Base-by-base conservation (phyloP, 441 rosid genomes). In the Aleurites moluccanus region DNA sequence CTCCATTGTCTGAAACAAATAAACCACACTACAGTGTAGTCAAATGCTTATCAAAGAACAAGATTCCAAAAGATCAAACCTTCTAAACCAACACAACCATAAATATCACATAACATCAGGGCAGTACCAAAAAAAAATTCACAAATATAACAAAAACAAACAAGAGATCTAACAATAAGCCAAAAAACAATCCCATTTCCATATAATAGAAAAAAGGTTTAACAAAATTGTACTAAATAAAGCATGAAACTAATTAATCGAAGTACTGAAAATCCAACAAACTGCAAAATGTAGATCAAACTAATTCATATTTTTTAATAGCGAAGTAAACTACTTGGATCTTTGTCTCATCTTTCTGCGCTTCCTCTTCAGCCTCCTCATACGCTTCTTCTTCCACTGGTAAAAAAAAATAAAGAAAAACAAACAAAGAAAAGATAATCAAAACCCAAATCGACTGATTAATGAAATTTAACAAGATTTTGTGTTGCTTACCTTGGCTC, bases 301-400 rank as follows among this genome's bases (percentile, higher is more conserved):
- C 59, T 27, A 67, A 76, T 64, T 30, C 40, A 53, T 45, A 62
- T 18, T 23, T 30, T 25, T 52, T n/a, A 20, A 20, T n/a, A 6
- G 8, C n/a, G 8, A n/a, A n/a, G 60, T 55, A 55, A 55, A n/a
- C 84, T 86, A 87, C 88, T 89, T 89, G 59, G 92, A 89, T 85
- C 93, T 86, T 85, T 89, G 91, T 21, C 91, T 86, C 91, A 87
- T 87, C 93, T 89, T 89, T 83, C 93, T 72, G 80, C 93, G 88
- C 90, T 89, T 89, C 89, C 93, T 87, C 93, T 89, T 89, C 83
- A 89, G 69, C 79, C 93, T 87, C 76, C 91, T 89, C 93, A 89
- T 89, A 38, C 93, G 38, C 62, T 89, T 89, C 91, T 89, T 89
- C 93, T 89, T 89, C 90, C 92, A 89, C 92, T 89, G 80, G 64